Evolutionary conservation across 23 red algal species (phyloP), one percentile per base, ranked within the genome.

Genomic region (Gracilaria caudata): DNA sequence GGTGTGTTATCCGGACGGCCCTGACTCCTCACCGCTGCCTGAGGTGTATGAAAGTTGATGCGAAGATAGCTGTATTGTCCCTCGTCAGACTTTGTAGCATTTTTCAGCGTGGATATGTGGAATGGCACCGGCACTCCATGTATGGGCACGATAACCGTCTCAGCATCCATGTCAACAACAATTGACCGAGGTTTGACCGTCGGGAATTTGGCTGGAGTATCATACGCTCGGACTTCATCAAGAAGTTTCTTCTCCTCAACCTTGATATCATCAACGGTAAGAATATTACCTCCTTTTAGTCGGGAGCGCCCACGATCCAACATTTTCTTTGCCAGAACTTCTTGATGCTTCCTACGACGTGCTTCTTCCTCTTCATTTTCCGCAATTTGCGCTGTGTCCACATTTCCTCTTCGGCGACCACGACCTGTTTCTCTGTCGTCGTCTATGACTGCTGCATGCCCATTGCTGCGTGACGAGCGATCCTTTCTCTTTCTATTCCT

Each of bases 61-160:
- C 96, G 92, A 73, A 98, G 82, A 59, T 98, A 98, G 34, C 92
- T 91, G 72, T 94, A 88, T 43, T 87, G 73, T 33, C 92, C 87
- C 68, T 98, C 96, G 37, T 98, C 96, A 32, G 87, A 92, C 63
- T 98, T 98, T 61, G 78, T 89, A 17, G 90, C 92, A 64, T 98
- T 98, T 76, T 98, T 98, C 65, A 98, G 78, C 1, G 89, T 94
- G 0, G 93, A 64, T 29, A 98, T 87, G 83, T 98, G 96, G 45
- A 98, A 98, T 10, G 96, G 96, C 26, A 98, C 96, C 14, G 96
- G 92, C n/a, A 98, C 83, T 6, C 96, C 96, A 73, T 92, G 93
- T 72, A 98, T 98, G 7, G 96, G 96, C 24, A 95, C 90, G 51
- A 98, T 87, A 21, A 98, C 35, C 6, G 81, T 80, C 53, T 98